Evolutionary conservation across 805 yeast species (phyloP), one percentile per base, ranked within the genome.

Genomic region (Candida silvicultrix): DNA sequence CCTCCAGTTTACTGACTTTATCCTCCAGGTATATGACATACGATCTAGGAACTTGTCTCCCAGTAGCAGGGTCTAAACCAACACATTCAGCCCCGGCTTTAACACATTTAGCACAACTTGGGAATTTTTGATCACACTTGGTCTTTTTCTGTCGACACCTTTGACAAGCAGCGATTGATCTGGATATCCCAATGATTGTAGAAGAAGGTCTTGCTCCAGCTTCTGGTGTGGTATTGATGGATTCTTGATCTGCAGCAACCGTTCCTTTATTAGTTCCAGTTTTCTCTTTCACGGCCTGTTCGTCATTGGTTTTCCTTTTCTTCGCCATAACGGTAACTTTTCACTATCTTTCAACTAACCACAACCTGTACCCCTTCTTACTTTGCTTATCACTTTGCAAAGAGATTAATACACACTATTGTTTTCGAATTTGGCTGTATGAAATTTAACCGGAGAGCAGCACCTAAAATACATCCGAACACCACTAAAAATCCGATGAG

Each of bases 41-140:
- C 2, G 89, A 84, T 35, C 97, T 68, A 0, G 97, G 95, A 1
- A 89, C 79, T 53, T 85, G 89, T 45, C 95, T 70, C 0, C 96
- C 95, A 0, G 96, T 87, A 7, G 89, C 88, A 0, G 95, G 89
- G 60, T 90, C 97, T 3, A 86, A 64, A 0, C 95, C 88, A 4
- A 88, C 80, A 65, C 97, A 89, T 7, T 85, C 86, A 2, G 69
- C 83, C 6, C 79, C 77, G 11, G 85, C 83, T 46, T 70, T 75
- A 16, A 66, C 63, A 62, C 88, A 82, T 50, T 72, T 71, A 23
- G 68, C 64, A 56, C 87, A 83, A 15, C 73, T 64, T 1, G 86
- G 87, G 38, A 70, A 73, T 37, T 68, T 71, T 48, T 81, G 71
- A n/a, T 79, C 75, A 59, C 87, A 82, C 52, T 78, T 79, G 48